These are phyloP conservation scores for Penicillium ucsense DNA, from an alignment of 495 filamentous ascomycete species.

Conservation along the genomic window DNA sequence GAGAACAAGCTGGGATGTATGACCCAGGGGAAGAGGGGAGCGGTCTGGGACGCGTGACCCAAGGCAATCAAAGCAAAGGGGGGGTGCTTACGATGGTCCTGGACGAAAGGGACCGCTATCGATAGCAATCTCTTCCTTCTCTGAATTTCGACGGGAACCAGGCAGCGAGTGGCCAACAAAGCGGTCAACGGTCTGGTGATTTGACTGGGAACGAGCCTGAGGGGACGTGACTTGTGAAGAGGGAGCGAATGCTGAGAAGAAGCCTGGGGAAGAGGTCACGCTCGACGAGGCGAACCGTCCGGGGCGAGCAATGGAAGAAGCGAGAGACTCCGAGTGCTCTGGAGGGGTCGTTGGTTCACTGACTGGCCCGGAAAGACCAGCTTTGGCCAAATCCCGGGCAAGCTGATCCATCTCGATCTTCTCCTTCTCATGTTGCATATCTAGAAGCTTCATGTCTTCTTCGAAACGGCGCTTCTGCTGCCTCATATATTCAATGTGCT, in stretches of 20 bases:
- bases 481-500: conserved; percentile 75
- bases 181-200: conserved; percentile 29
- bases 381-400: conserved; percentile 61
- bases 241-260: conserved; percentile 63
- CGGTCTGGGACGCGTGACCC: background rate
- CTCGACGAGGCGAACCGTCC: conserved; percentile 78
- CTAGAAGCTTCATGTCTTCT: conserved; percentile 76
- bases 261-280: conserved; percentile 66
- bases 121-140: conserved; percentile 34
- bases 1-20: too few species aligned
- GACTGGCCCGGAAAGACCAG: conserved; percentile 57
- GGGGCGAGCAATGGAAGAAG: conserved; percentile 65
- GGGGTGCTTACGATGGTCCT: conserved; percentile 32
- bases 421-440: conserved; percentile 69
- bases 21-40: too few species aligned
- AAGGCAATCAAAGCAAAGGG: background rate
- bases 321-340: conserved; percentile 70
- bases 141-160: conserved; percentile 61
- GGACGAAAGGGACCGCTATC: conserved; percentile 29
- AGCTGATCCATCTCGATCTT: conserved; percentile 76
- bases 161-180: conserved; percentile 72
- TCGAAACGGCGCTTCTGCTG: conserved; percentile 80
- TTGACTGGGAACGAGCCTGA: conserved; percentile 20
- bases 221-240: conserved; percentile 58
- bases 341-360: conserved; percentile 97